phyloP scores from a whole-genome alignment of 768 basidiomycete species.

The Tylopilus sp. region DNA sequence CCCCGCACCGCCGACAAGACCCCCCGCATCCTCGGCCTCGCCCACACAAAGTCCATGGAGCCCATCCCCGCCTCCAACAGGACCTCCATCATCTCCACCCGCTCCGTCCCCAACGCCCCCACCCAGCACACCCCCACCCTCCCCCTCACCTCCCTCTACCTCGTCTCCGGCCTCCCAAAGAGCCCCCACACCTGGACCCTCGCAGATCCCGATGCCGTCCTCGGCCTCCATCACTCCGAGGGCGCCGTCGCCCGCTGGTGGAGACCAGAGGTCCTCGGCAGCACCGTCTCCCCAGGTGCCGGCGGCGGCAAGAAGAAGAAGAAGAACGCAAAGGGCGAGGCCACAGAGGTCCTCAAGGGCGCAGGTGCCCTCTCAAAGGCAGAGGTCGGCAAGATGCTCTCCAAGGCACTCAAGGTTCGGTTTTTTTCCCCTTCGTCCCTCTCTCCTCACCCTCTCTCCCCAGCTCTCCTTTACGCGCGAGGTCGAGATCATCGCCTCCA shows the following conservation, averaged over 20 bases:
- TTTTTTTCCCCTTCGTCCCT: not conserved
- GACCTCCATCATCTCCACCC: slow-evolving; percentile 73
- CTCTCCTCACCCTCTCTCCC: not conserved
- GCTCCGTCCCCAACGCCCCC: slow-evolving; percentile 41
- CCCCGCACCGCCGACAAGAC: slow-evolving; percentile 63
- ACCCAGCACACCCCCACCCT: slow-evolving; percentile 66
- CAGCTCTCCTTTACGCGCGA: slow-evolving; percentile 90
- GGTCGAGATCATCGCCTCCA: slow-evolving; percentile 93
- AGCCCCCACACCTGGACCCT: slow-evolving; percentile 89
- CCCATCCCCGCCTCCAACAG: slow-evolving; percentile 77
- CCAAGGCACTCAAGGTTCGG: slow-evolving; percentile 82
- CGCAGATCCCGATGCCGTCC: slow-evolving; percentile 77
- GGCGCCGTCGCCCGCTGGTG: slow-evolving; percentile 88
- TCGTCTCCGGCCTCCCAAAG: slow-evolving; percentile 86
- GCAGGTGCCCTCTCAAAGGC: slow-evolving; percentile 80
- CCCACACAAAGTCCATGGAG: slow-evolving; percentile 77
- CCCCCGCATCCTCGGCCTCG: slow-evolving; percentile 71
- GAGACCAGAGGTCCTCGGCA: slow-evolving; percentile 88
- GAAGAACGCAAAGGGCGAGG: slow-evolving; percentile 57
- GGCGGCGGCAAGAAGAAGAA: slow-evolving; percentile 74
- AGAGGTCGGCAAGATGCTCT: slow-evolving; percentile 87
- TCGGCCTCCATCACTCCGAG: slow-evolving; percentile 78
- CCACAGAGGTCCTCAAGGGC: slow-evolving; percentile 59
- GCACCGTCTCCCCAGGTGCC: slow-evolving; percentile 80
- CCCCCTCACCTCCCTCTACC: slow-evolving; percentile 80